Percentiles rank a stretch among this genome's conserved stretches.
Conservation (phyloP, 2,329 filamentous ascomycete species). For the Cladobotryum protrusum region DNA sequence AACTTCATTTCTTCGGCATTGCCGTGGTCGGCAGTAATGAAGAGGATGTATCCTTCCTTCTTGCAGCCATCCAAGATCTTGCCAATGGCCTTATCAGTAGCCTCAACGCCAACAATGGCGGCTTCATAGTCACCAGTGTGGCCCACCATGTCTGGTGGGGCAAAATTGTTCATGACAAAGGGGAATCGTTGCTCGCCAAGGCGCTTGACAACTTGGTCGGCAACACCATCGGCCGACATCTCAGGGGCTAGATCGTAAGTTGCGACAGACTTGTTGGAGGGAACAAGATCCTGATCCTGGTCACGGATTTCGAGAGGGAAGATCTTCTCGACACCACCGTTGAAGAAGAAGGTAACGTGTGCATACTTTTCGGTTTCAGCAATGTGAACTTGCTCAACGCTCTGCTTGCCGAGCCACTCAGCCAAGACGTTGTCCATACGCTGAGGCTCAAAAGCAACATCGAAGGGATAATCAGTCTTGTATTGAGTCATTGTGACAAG, state of each 20-base stretch:
- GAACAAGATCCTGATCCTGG: constrained; percentile 69
- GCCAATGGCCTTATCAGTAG: constrained; percentile 92
- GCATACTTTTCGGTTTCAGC: constrained; percentile 99
- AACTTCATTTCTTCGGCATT: constrained; percentile 99
- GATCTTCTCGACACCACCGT: constrained; percentile 94
- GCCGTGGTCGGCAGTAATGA: constrained; percentile 94
- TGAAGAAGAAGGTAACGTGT: constrained; percentile 99
- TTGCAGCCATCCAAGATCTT: constrained; percentile 90
- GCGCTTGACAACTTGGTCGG: constrained; percentile 81
- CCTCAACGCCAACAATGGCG: constrained; percentile 73
- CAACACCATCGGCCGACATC: constrained; percentile 91
- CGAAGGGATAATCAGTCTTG: constrained; percentile 91
- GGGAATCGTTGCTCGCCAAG: constrained; percentile 81
- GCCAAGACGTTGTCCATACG: constrained; percentile 97
- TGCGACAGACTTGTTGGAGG: constrained; percentile 81
- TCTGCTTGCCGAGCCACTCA: constrained; percentile 89
- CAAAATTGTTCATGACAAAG: constrained; percentile 99
- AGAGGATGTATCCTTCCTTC: constrained; percentile 85
- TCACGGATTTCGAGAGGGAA: constrained; percentile 90
- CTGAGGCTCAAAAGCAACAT: constrained; percentile 88
- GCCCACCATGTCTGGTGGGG: constrained; percentile 97
- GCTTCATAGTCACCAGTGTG: constrained; percentile 97
- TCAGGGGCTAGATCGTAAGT: constrained; percentile 94
- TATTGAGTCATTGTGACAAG: constrained; percentile 98
- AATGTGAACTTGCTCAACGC: constrained; percentile 87